Percentiles rank a stretch among this genome's conserved stretches.
Conservation (phyloP, 2,329 filamentous ascomycete species). For the Alternaria burnsii region DNA sequence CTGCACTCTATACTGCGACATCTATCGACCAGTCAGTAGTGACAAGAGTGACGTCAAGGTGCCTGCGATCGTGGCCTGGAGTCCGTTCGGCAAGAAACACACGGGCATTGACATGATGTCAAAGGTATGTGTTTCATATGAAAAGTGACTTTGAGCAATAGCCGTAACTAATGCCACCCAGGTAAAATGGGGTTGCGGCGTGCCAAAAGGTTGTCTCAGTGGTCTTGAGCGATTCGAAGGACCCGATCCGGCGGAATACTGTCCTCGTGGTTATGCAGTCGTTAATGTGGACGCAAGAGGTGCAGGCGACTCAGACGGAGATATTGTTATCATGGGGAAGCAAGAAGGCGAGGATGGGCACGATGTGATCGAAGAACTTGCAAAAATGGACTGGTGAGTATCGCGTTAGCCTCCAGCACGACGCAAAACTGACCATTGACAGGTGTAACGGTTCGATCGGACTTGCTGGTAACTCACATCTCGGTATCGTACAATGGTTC, state of each 20-base stretch:
- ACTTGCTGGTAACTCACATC: constrained; percentile 52
- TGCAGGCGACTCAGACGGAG: constrained; percentile 43
- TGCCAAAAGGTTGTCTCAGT: constrained; percentile 15
- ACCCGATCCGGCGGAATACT: constrained; percentile 50
- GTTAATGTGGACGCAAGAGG: constrained; percentile 43
- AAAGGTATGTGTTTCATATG: background rate
- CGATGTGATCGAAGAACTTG: constrained; percentile 55
- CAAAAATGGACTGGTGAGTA: constrained; percentile 54
- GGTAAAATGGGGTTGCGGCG: constrained; percentile 14
- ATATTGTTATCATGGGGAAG: constrained; percentile 16
- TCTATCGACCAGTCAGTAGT: constrained; percentile 27
- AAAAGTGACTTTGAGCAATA: background rate
- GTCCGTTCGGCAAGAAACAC: constrained; percentile 54
- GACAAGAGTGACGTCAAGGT: constrained; percentile 35
- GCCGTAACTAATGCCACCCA: background rate
- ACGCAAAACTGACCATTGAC: background rate
- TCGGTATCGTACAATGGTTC: constrained; percentile 54
- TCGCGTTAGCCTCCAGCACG: background rate
- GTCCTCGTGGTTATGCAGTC: constrained; percentile 42
- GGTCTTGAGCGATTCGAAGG: constrained; percentile 54
- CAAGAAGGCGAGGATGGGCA: constrained; percentile 54
- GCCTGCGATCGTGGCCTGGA: constrained; percentile 56
- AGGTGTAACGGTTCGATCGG: constrained; percentile 50
- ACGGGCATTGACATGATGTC: constrained; percentile 18
- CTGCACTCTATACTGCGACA: constrained; percentile 16